These are phyloP conservation scores for Usnea hakonensis DNA, from an alignment of 495 filamentous ascomycete genomes.

Conservation along the genomic window DNA sequence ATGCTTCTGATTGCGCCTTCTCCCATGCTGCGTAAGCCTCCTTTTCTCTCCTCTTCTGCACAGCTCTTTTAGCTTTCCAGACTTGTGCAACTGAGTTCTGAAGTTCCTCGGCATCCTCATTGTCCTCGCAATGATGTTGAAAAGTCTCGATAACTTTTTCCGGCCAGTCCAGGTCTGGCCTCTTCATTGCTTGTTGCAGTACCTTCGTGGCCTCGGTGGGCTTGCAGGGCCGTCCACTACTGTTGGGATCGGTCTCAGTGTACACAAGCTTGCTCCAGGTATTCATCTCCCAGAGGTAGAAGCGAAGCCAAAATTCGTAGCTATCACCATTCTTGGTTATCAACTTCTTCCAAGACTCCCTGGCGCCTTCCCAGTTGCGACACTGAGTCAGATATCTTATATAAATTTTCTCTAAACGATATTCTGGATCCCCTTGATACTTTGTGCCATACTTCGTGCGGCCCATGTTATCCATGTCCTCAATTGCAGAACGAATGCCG, in stretches of 20 bases:
- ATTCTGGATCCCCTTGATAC: conserved; percentile 77
- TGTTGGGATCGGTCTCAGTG: conserved; percentile 27
- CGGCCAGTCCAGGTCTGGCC: conserved; percentile 76
- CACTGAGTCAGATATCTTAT: conserved; percentile 83
- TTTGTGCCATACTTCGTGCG: conserved; percentile 64
- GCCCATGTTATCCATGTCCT: conserved; percentile 71
- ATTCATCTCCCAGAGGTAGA: conserved; percentile 84
- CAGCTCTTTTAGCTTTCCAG: conserved; percentile 53
- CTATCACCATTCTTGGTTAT: conserved; percentile 59
- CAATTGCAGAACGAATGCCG: conserved; percentile 74
- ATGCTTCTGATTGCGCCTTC: conserved; percentile 37
- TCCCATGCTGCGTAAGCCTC: conserved; percentile 53
- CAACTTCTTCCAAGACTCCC: conserved; percentile 67
- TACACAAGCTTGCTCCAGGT: conserved; percentile 53
- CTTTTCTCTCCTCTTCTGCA: conserved; percentile 57
- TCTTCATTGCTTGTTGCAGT: conserved; percentile 62
- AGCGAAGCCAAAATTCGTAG: conserved; percentile 88
- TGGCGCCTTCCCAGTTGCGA: conserved; percentile 56
- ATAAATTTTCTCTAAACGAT: conserved; percentile 80
- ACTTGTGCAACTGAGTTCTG: conserved; percentile 61
- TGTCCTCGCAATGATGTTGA: conserved; percentile 77
- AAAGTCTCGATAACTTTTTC: conserved; percentile 81
- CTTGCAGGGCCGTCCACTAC: conserved; percentile 29
- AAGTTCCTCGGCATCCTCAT: conserved; percentile 66
- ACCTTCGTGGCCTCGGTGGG: conserved; percentile 50